Evolutionary conservation across 768 basidiomycete species (phyloP).

Genomic region (Hypholoma sublateritium): DNA sequence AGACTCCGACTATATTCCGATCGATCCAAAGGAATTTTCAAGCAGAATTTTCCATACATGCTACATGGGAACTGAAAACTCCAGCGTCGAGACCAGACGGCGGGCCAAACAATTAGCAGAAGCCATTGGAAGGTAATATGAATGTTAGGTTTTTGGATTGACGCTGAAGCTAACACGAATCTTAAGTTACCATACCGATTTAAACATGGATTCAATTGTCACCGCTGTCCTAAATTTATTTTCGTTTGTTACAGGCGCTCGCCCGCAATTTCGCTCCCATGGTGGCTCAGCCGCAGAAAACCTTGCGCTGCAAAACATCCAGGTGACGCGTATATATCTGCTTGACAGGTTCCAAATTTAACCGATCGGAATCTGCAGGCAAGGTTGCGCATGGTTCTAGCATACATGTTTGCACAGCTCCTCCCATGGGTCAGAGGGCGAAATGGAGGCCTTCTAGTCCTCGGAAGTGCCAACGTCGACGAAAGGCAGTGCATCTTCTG

Average conservation of each 20-base stretch:
- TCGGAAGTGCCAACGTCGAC: slow-evolving; percentile 98
- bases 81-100: slow-evolving; percentile 78
- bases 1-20: slow-evolving; percentile 79
- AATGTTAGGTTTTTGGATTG: not conserved
- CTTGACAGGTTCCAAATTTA: not conserved
- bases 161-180: not conserved
- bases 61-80: slow-evolving; percentile 99
- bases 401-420: slow-evolving; percentile 94
- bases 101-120: slow-evolving; percentile 86
- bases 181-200: slow-evolving; percentile 83
- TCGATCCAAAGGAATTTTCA: slow-evolving; percentile 85
- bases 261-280: slow-evolving; percentile 75
- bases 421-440: slow-evolving; percentile 89
- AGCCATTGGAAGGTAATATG: slow-evolving; percentile 81
- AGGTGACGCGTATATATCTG: slow-evolving; percentile 43
- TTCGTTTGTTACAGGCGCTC: slow-evolving; percentile 65
- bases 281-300: slow-evolving; percentile 91
- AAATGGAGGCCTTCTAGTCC: slow-evolving; percentile 83
- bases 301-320: slow-evolving; percentile 96
- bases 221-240: slow-evolving; percentile 84
- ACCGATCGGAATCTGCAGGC: slow-evolving; percentile 48
- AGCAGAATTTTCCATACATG: slow-evolving; percentile 93
- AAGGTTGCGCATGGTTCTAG: slow-evolving; percentile 88
- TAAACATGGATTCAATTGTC: slow-evolving; percentile 95
- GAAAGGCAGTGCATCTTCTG: slow-evolving; percentile 74